A percentile compares a stretch with the other conserved stretches of the same genome.
Evolutionary conservation across 208 protist genomes (phyloP).

Genomic region (Leishmania guyanensis): DNA sequence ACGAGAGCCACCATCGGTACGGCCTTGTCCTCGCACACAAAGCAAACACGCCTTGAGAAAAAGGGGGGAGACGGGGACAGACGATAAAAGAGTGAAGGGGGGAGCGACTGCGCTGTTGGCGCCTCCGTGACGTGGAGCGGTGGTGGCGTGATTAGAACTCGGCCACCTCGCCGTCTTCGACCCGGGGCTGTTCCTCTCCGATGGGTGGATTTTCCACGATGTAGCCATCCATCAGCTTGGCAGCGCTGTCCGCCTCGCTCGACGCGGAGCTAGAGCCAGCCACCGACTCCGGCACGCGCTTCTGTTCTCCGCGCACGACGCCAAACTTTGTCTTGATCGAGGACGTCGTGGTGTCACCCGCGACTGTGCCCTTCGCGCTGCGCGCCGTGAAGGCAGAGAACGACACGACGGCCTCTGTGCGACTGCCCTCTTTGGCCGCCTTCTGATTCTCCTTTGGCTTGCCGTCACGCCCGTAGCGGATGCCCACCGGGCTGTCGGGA

Average conservation of each 20-base stretch:
- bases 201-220: constrained; percentile 29
- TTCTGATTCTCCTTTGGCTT: constrained; percentile 38
- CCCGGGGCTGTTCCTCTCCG: constrained; percentile 49
- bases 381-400: constrained; percentile 12
- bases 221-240: constrained; percentile 7
- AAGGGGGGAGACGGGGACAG: neutral
- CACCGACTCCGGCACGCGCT: constrained; percentile 37
- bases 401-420: constrained; percentile 9
- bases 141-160: constrained; percentile 15
- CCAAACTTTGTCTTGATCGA: constrained; percentile 66
- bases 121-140: neutral
- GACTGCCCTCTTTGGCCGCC: constrained; percentile 26
- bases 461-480: constrained; percentile 61
- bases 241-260: constrained; percentile 12
- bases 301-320: constrained; percentile 54
- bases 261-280: constrained; percentile 15
- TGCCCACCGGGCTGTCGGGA: constrained; percentile 49
- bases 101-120: neutral
- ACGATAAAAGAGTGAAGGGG: neutral
- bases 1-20: neutral
- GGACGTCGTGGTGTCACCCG: neutral
- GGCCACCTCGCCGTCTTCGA: constrained; percentile 47
- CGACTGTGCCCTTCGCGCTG: neutral
- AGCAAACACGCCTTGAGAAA: neutral
- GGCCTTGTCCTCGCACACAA: neutral